Evolutionary conservation across 2,329 filamentous ascomycete genomes (phyloP), one percentile per base, ranked within the genome.

Genomic region (Alternaria postmessia): DNA sequence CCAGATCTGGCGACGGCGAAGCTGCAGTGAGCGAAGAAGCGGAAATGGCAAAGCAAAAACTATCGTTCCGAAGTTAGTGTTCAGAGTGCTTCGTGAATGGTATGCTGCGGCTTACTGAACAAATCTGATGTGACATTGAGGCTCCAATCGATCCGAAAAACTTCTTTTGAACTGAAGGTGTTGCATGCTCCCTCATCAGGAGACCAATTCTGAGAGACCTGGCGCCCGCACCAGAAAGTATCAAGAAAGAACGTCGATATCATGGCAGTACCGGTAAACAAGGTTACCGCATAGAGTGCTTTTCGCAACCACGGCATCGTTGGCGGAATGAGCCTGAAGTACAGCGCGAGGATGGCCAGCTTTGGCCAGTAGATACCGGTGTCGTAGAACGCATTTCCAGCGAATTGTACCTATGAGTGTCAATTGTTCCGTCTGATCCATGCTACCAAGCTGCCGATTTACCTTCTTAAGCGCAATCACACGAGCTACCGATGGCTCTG

Each of bases 31-130:
- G n/a, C 59, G 48, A 9, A 73, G 63, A n/a, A 73, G 48, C 0
- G 69, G 70, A 11, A 72, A 72, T 1, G 70, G 70, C 20, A 73
- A 61, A 7, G 56, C 46, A 36, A 63, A 71, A 42, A 72, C 69
- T 72, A 7, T 22, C 3, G 22, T 39, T 9, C 2, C 1, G 5
- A 12, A 14, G 41, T 46, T 32, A 61, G 54, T n/a, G 30, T 12
- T 36, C n/a, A 6, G 6, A n/a, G 5, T 18, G 14, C 30, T 7
- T 24, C 18, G 16, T 7, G 1, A 3, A 16, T 49, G 32, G 6
- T 26, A 38, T 3, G 9, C 7, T 14, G 51, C 41, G 18, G 51
- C 62, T 38, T 26, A 68, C 66, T 65, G 22, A 63, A 44, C 20
- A 65, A 16, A 16, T 68, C 66, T 14, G 66, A 65, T 3, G 55